Evolutionary conservation across 495 filamentous ascomycete species (phyloP).

Genomic region (Rusavskia elegans): DNA sequence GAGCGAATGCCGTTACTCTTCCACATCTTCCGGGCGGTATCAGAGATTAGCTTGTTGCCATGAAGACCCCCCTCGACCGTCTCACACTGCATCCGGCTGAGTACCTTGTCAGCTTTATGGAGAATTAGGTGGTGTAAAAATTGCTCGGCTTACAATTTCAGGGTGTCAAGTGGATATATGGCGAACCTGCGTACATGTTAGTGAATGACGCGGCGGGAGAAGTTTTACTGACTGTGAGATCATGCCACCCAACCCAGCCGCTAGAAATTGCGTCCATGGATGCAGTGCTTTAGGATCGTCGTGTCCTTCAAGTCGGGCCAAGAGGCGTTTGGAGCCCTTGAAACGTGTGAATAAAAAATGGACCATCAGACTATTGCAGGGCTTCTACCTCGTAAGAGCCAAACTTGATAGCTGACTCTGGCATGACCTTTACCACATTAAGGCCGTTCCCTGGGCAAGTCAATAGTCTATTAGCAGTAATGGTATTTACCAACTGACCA

Average conservation of each 20-base stretch:
- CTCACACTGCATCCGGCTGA: slow-evolving; percentile 83
- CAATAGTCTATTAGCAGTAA: slow-evolving; percentile 4
- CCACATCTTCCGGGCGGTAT: slow-evolving; percentile 75
- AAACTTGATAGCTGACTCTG: slow-evolving; percentile 93
- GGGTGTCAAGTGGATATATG: slow-evolving; percentile 90
- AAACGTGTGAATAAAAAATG: slow-evolving; percentile 4
- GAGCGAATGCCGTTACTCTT: slow-evolving; percentile 51
- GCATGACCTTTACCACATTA: slow-evolving; percentile 95
- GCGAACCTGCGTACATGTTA: slow-evolving; percentile 44
- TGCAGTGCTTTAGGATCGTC: slow-evolving; percentile 62
- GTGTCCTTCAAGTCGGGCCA: slow-evolving; percentile 80
- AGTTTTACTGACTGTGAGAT: slow-evolving; percentile 58
- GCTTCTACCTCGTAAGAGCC: slow-evolving; percentile 67
- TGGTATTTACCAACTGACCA: slow-evolving; percentile 37
- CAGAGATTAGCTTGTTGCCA: slow-evolving; percentile 70
- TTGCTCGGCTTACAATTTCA: slow-evolving; percentile 62
- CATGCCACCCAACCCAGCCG: slow-evolving; percentile 82
- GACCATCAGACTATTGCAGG: background rate
- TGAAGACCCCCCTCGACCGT: slow-evolving; percentile 69
- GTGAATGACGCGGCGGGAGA: slow-evolving; percentile 5
- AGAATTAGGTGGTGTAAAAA: background rate
- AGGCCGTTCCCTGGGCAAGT: slow-evolving; percentile 72
- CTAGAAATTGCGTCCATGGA: slow-evolving; percentile 73
- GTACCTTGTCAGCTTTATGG: slow-evolving; percentile 9
- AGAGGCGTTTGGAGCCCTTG: slow-evolving; percentile 71